Conservation (phyloP, 2,329 filamentous ascomycete genomes). For the Penicillium sp. region DNA sequence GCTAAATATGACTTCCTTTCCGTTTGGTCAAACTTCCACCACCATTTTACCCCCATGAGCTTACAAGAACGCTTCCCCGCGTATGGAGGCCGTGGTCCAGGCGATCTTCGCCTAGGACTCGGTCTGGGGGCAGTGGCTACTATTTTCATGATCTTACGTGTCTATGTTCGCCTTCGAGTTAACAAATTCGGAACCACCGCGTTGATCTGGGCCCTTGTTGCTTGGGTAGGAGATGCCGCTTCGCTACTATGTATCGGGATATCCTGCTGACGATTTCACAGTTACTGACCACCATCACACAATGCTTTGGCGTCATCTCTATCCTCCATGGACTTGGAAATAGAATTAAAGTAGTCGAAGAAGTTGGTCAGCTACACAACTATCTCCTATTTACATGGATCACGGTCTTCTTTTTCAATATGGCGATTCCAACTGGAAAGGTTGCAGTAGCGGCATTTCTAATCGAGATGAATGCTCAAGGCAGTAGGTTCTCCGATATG, state of each 20-base stretch:
- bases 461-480: conserved; percentile 27
- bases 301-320: conserved; percentile 21
- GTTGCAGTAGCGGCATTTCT: conserved; percentile 25
- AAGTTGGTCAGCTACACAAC: conserved; percentile 19
- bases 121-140: conserved; percentile 21
- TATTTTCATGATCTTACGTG: conserved; percentile 21
- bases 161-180: conserved; percentile 24
- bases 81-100: conserved; percentile 23
- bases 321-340: conserved; percentile 27
- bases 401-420: conserved; percentile 28
- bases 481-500: conserved; percentile 16
- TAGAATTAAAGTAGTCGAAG: conserved; percentile 13
- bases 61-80: conserved; percentile 19
- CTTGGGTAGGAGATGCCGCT: conserved; percentile 17
- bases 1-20: neutral
- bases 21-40: neutral
- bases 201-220: conserved; percentile 23
- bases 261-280: conserved; percentile 1
- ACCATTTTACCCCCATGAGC: conserved; percentile 7
- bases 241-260: neutral
- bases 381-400: conserved; percentile 27
- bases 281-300: conserved; percentile 22
- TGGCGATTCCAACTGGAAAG: conserved; percentile 27
- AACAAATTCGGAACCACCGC: conserved; percentile 27
- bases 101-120: conserved; percentile 22